Conservation (phyloP, 2,329 filamentous ascomycete genomes). For the Neobulgaria alba region DNA sequence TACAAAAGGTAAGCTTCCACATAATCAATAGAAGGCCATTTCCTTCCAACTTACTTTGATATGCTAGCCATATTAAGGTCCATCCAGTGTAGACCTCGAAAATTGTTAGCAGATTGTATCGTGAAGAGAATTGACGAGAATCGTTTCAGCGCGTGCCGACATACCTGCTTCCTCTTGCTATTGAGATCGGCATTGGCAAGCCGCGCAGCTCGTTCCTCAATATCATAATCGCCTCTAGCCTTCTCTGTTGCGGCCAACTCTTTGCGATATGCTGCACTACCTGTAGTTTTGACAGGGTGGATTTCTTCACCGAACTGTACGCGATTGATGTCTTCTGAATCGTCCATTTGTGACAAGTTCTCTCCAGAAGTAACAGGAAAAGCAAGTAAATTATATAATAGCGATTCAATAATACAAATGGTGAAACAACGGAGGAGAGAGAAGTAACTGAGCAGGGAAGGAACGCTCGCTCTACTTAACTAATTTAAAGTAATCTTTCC, state of each 20-base stretch:
- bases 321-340: slow-evolving; percentile 5
- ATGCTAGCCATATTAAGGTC: slow-evolving; percentile 41
- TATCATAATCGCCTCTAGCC: slow-evolving; percentile 7
- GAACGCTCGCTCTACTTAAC: too few species aligned
- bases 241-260: slow-evolving; percentile 17
- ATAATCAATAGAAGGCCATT: not conserved
- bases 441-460: too few species aligned
- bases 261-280: slow-evolving; percentile 6
- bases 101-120: not conserved
- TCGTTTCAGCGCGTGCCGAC: too few species aligned
- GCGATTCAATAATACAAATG: too few species aligned
- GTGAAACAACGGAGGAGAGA: too few species aligned
- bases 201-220: slow-evolving; percentile 19
- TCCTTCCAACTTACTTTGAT: slow-evolving; percentile 38
- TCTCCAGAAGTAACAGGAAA: too few species aligned
- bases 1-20: not conserved
- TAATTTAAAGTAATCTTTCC: too few species aligned
- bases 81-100: slow-evolving; percentile 10
- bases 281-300: slow-evolving; percentile 12
- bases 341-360: slow-evolving; percentile 13
- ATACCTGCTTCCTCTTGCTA: slow-evolving; percentile 26
- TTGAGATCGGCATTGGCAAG: slow-evolving; percentile 24
- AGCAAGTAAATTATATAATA: too few species aligned
- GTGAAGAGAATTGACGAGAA: too few species aligned
- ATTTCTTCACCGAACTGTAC: slow-evolving; percentile 21